These are phyloP conservation scores for Licmophora abbreviata DNA, from an alignment of 108 stramenopile genomes.

Conservation along the genomic window DNA sequence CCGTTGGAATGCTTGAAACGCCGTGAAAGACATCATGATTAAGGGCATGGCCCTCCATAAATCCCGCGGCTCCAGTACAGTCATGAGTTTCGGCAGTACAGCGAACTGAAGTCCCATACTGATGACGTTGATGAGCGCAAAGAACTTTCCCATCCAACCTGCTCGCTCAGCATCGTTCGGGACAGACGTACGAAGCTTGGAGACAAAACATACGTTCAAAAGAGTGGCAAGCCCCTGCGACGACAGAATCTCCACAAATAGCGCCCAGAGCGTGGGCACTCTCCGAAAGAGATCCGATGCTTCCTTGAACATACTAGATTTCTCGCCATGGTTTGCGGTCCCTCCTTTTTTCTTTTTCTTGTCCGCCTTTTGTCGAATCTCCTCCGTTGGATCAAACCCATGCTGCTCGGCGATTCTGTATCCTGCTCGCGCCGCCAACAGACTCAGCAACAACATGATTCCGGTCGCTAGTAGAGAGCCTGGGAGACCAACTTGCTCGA, in stretches of 20 bases:
- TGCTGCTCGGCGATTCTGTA: slow-evolving; percentile 55
- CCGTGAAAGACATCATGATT: slow-evolving; percentile 29
- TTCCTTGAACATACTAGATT: slow-evolving; percentile 23
- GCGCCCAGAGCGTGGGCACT: slow-evolving; percentile 61
- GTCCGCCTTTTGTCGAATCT: slow-evolving; percentile 13
- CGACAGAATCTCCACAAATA: slow-evolving; percentile 75
- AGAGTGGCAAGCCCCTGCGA: slow-evolving; percentile 77
- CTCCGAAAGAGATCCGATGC: slow-evolving; percentile 51
- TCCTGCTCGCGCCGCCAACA: slow-evolving; percentile 38
- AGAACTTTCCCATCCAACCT: slow-evolving; percentile 81
- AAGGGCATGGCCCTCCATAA: slow-evolving; percentile 68
- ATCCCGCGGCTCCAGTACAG: slow-evolving; percentile 43
- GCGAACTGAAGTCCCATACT: slow-evolving; percentile 67
- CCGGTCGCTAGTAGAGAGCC: slow-evolving; percentile 55
- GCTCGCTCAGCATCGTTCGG: slow-evolving; percentile 64
- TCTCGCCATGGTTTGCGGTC: slow-evolving; percentile 12
- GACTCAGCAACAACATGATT: slow-evolving; percentile 38
- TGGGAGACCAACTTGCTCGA: slow-evolving; percentile 31
- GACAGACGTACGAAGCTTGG: slow-evolving; percentile 41
- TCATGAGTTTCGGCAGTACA: slow-evolving; percentile 53
- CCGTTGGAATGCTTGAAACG: slow-evolving; percentile 26
- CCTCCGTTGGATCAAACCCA: slow-evolving; percentile 52
- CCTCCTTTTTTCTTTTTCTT: slow-evolving; percentile 5
- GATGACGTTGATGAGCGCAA: slow-evolving; percentile 60
- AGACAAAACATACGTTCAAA: slow-evolving; percentile 67